phyloP scores from a whole-genome alignment of 805 yeast genomes.

The Lipomyces lipofer region DNA sequence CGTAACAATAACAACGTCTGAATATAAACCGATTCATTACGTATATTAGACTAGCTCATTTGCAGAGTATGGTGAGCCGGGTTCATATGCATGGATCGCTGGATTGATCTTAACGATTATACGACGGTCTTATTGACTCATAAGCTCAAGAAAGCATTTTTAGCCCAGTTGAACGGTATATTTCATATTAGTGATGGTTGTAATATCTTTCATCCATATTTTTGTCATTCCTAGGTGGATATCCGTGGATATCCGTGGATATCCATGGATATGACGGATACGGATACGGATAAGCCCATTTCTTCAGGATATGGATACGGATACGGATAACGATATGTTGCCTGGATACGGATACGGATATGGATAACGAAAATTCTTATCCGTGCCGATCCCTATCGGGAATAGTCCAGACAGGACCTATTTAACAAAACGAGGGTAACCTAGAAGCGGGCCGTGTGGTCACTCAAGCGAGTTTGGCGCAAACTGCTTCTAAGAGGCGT shows the following conservation, averaged over 20 bases:
- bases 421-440: too few species aligned
- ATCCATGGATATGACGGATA: too few species aligned
- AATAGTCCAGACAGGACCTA: too few species aligned
- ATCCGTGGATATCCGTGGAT: neutral
- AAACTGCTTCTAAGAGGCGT: too few species aligned
- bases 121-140: neutral
- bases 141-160: neutral
- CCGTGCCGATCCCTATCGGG: slow-evolving; percentile 2
- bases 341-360: neutral
- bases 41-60: neutral
- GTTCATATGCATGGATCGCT: neutral
- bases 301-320: neutral
- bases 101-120: neutral
- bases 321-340: neutral
- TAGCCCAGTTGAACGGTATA: slow-evolving; percentile 1
- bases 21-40: neutral
- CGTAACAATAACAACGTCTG: neutral
- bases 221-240: neutral
- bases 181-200: neutral
- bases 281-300: neutral
- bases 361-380: slow-evolving; percentile 2
- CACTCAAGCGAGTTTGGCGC: too few species aligned
- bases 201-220: neutral
- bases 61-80: neutral
- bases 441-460: too few species aligned